Percentiles rank a stretch among this genome's conserved stretches.
Conservation (phyloP, 23 red algal species). For the Porphyridium purpureum region DNA sequence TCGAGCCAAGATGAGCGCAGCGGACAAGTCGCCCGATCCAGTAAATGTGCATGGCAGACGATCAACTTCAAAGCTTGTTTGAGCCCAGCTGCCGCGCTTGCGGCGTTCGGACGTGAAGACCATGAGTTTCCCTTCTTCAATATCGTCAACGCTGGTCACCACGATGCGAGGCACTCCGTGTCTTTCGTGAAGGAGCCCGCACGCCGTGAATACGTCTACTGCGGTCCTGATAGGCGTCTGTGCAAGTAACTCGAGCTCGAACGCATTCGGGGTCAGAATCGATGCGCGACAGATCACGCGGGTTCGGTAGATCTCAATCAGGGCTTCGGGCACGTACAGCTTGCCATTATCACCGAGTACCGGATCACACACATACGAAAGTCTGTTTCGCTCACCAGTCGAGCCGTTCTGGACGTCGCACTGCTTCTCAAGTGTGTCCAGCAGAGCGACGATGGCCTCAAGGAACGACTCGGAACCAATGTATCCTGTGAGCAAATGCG, state of each 20-base stretch:
- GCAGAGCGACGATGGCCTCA: conserved; percentile 7
- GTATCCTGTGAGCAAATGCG: conserved; percentile 78
- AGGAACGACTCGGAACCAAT: conserved; percentile 25
- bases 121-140: not conserved
- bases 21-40: conserved; percentile 67
- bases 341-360: conserved; percentile 80
- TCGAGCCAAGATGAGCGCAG: conserved; percentile 57
- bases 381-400: not conserved
- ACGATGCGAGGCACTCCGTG: conserved; percentile 20
- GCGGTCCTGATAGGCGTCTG: conserved; percentile 4
- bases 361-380: conserved; percentile 79
- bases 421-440: conserved; percentile 12
- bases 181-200: conserved; percentile 20
- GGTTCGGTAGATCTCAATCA: conserved; percentile 50
- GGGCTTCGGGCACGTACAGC: conserved; percentile 51
- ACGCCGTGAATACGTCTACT: conserved; percentile 22
- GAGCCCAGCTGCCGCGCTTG: conserved; percentile 9
- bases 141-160: conserved; percentile 28
- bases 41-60: conserved; percentile 51
- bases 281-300: conserved; percentile 27
- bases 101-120: conserved; percentile 15
- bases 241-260: conserved; percentile 59
- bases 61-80: conserved; percentile 14
- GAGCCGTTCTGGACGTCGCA: conserved; percentile 2
- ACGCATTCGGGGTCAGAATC: conserved; percentile 78